A percentile compares a stretch with the other conserved stretches of the same genome.
These are phyloP conservation scores for Xerocomellus dryophilus DNA, from an alignment of 768 basidiomycete species.

Conservation along the genomic window DNA sequence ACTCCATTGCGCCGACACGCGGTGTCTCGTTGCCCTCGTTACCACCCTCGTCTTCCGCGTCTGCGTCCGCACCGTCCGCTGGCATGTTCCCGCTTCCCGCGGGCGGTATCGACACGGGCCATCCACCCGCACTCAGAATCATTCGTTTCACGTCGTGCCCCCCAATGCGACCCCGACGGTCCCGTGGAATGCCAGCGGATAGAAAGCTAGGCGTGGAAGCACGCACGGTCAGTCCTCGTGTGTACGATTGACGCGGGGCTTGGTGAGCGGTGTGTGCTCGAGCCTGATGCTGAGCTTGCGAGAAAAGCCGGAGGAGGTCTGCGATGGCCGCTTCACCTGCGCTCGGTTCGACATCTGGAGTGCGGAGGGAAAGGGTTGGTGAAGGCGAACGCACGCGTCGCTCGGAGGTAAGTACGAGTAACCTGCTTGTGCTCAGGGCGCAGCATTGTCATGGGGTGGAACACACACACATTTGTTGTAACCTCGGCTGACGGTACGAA, in stretches of 20 bases:
- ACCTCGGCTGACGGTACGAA: conserved; percentile 60
- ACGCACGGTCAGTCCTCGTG: conserved; percentile 27
- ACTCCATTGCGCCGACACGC: conserved; percentile 45
- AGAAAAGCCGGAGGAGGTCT: conserved; percentile 63
- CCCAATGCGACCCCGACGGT: conserved; percentile 74
- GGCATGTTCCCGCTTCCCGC: conserved; percentile 4
- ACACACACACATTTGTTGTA: conserved; percentile 72
- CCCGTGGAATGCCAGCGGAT: conserved; percentile 69
- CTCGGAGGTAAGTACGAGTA: conserved; percentile 73
- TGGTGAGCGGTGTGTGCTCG: conserved; percentile 23
- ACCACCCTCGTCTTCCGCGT: conserved; percentile 34
- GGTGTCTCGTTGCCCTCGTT: conserved; percentile 60
- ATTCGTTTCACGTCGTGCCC: conserved; percentile 30
- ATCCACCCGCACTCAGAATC: conserved; percentile 30
- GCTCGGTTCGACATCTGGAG: conserved; percentile 50
- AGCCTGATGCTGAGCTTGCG: conserved; percentile 47
- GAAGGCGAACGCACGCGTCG: conserved; percentile 53
- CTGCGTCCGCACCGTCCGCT: conserved; percentile 30
- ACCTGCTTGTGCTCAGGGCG: conserved; percentile 39
- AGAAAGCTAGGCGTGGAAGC: conserved; percentile 60
- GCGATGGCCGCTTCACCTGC: conserved; percentile 65
- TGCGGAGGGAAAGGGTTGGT: conserved; percentile 56
- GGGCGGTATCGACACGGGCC: conserved; percentile 11
- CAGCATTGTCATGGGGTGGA: neutral
- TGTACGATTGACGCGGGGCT: conserved; percentile 27